phyloP scores from a whole-genome alignment of 257 asterid genomes.

The Petunia axillaris region DNA sequence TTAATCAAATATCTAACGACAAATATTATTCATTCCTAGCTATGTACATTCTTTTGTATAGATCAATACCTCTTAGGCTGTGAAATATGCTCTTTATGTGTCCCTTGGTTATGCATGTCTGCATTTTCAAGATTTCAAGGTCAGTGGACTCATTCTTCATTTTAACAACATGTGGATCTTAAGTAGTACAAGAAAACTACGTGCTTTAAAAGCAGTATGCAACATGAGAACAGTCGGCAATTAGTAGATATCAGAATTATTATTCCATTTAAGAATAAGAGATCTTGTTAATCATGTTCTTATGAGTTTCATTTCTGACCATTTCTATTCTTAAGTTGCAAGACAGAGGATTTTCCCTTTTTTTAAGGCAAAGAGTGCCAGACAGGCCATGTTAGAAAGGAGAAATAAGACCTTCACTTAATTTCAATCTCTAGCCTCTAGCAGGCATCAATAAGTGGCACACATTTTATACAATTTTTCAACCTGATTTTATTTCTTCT shows the following conservation, averaged over 20 bases:
- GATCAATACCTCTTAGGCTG: too few relatives aligned
- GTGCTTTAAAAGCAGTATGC: conserved; percentile 17
- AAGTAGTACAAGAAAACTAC: conserved; percentile 8
- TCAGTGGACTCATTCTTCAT: too few relatives aligned
- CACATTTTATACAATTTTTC: not conserved
- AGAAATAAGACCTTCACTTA: not conserved
- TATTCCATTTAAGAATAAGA: not conserved
- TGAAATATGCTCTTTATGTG: not conserved
- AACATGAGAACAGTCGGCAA: not conserved
- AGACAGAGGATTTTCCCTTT: not conserved
- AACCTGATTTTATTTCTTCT: not conserved
- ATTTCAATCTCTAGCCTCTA: too few relatives aligned
- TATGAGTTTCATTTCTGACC: conserved; percentile 22
- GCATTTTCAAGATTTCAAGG: too few relatives aligned
- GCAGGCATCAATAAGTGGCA: not conserved
- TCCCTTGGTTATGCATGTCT: too few relatives aligned
- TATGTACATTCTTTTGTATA: too few relatives aligned
- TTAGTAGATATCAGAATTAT: not conserved
- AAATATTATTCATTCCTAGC: too few relatives aligned
- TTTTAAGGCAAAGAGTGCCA: not conserved
- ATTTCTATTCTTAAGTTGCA: not conserved
- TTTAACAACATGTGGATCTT: not conserved
- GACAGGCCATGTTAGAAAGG: conserved; percentile 8
- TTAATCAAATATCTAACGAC: too few relatives aligned
- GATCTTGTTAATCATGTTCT: not conserved